phyloP scores from a whole-genome alignment of 2,329 filamentous ascomycete species.

The Aspergillus oerlinghausenensis region DNA sequence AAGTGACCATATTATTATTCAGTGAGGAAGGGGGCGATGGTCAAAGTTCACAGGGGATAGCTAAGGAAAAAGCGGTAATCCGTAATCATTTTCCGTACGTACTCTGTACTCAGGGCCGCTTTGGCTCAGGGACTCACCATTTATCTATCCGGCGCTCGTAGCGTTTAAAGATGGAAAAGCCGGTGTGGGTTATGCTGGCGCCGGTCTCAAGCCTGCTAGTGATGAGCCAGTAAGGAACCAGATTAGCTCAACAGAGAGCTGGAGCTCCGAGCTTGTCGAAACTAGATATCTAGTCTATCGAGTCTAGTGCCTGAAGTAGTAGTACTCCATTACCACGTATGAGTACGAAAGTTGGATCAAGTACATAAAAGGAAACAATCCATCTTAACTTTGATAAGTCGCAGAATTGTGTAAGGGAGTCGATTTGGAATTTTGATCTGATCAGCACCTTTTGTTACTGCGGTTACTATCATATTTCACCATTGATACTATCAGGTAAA shows the following conservation, averaged over 20 bases:
- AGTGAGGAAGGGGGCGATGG: background rate
- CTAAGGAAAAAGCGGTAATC: background rate
- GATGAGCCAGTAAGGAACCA: background rate
- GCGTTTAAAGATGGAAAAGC: background rate
- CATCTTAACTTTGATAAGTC: background rate
- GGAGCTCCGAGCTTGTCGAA: background rate
- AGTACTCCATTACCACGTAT: background rate
- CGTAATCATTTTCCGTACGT: background rate
- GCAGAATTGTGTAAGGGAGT: slow-evolving; percentile 2
- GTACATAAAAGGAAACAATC: slow-evolving; percentile 1
- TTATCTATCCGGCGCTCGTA: background rate
- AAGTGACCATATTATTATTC: background rate
- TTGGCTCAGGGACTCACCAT: background rate
- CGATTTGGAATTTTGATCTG: background rate
- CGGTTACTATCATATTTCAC: slow-evolving; percentile 5
- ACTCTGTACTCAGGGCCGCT: background rate
- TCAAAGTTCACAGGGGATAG: background rate
- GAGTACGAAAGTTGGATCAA: background rate
- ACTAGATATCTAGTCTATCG: background rate
- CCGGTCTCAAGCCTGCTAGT: background rate
- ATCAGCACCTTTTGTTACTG: slow-evolving; percentile 1
- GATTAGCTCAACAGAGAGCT: background rate
- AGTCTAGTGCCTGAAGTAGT: background rate
- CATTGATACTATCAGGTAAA: background rate
- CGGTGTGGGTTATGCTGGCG: slow-evolving; percentile 2